Evolutionary conservation across 805 yeast genomes (phyloP).

Genomic region (Yarrowia sp.): DNA sequence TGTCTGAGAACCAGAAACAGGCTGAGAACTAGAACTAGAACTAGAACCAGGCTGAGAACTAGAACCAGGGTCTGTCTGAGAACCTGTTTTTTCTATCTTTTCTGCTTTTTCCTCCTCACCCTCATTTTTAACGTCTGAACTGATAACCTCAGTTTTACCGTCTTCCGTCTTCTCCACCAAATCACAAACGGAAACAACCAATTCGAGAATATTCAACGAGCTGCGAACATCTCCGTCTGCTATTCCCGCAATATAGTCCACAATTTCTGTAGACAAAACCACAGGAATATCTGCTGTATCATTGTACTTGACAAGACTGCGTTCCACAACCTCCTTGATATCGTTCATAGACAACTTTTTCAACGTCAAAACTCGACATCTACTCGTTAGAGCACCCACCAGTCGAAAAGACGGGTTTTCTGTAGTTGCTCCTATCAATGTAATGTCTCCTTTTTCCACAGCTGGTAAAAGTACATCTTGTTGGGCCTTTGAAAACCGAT

Average conservation of each 20-base stretch:
- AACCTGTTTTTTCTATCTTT: too few species aligned
- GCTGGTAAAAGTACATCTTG: conserved; percentile 84
- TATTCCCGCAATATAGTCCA: conserved; percentile 65
- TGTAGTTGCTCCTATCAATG: conserved; percentile 87
- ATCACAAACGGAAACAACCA: conserved; percentile 36
- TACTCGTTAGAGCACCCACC: conserved; percentile 74
- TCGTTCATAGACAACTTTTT: conserved; percentile 51
- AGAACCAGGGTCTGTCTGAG: too few species aligned
- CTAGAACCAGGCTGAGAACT: background rate
- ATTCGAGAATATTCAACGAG: conserved; percentile 75
- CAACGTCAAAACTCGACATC: conserved; percentile 78
- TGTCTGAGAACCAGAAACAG: too few species aligned
- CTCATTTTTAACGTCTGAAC: too few species aligned
- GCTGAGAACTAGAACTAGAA: background rate
- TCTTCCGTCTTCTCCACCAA: conserved; percentile 34
- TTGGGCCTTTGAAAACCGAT: conserved; percentile 78
- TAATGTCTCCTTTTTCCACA: conserved; percentile 78
- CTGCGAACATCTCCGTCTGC: conserved; percentile 88
- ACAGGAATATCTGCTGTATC: conserved; percentile 43
- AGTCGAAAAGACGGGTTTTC: conserved; percentile 87
- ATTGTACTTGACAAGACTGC: conserved; percentile 60
- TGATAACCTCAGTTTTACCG: background rate
- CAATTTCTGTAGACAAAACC: conserved; percentile 53
- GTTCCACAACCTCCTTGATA: conserved; percentile 48
- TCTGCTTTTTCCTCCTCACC: background rate